Evolutionary conservation across 2,329 filamentous ascomycete species (phyloP).

Genomic region (Xylaria sp.): DNA sequence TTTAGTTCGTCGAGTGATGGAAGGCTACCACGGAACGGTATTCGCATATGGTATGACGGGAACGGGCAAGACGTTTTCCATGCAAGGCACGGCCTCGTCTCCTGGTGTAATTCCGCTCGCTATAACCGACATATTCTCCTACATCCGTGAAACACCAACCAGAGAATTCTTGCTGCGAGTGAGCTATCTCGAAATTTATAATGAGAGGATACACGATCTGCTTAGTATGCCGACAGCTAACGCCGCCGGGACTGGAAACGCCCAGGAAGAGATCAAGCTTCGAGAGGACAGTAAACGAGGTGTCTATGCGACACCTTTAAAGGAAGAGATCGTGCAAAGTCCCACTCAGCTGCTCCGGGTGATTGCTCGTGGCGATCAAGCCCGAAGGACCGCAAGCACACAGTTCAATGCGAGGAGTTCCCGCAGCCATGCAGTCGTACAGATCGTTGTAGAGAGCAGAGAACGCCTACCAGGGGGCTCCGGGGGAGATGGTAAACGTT

Average conservation of each 20-base stretch:
- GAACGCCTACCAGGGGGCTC: conserved; percentile 76
- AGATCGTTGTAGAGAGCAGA: conserved; percentile 97
- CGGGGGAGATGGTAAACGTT: conserved; percentile 70
- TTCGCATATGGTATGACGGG: conserved; percentile 99
- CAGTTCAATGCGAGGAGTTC: conserved; percentile 98
- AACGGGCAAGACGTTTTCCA: conserved; percentile 98
- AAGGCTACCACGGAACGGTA: conserved; percentile 97
- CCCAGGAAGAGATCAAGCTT: conserved; percentile 94
- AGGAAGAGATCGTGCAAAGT: conserved; percentile 98
- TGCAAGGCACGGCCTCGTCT: conserved; percentile 96
- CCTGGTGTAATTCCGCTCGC: conserved; percentile 97
- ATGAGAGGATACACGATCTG: conserved; percentile 95
- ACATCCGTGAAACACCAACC: conserved; percentile 95
- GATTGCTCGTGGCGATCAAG: conserved; percentile 93
- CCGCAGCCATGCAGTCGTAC: conserved; percentile 96
- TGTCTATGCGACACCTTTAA: conserved; percentile 94
- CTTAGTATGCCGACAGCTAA: conserved; percentile 76
- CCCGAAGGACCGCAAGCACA: conserved; percentile 89
- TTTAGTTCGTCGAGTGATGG: conserved; percentile 95
- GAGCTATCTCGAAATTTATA: conserved; percentile 99
- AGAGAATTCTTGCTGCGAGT: conserved; percentile 94
- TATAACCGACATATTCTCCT: conserved; percentile 99
- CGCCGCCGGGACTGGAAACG: conserved; percentile 63
- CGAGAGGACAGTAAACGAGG: conserved; percentile 96
- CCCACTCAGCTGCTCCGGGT: conserved; percentile 94